Conservation (phyloP, 148 eudicot genomes). For the Selenicereus undatus region DNA sequence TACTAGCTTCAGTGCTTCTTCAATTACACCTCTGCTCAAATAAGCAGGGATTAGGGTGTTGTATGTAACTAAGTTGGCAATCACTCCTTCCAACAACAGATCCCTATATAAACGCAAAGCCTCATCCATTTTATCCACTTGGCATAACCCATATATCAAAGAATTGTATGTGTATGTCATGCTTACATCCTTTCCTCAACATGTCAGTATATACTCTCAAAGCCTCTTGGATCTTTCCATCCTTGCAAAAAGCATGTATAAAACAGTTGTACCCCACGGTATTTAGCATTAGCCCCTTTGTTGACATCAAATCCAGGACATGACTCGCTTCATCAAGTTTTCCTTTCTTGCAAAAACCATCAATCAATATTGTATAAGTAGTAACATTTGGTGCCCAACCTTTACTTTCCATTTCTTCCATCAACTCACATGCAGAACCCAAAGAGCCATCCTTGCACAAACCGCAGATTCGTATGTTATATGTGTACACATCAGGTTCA, state of each 20-base stretch:
- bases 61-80: constrained; percentile 83
- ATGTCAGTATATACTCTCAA: constrained; percentile 41
- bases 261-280: constrained; percentile 74
- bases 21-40: constrained; percentile 45
- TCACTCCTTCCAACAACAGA: constrained; percentile 86
- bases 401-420: constrained; percentile 54
- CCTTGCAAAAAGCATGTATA: constrained; percentile 64
- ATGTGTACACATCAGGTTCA: constrained; percentile 67
- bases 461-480: constrained; percentile 67
- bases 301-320: constrained; percentile 57
- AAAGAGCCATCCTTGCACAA: constrained; percentile 60
- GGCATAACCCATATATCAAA: constrained; percentile 74
- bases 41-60: constrained; percentile 85
- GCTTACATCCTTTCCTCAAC: constrained; percentile 62
- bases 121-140: constrained; percentile 59
- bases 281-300: constrained; percentile 55
- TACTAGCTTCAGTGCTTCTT: constrained; percentile 78
- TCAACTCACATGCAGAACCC: constrained; percentile 47
- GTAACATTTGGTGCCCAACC: constrained; percentile 55
- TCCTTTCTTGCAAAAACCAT: constrained; percentile 64
- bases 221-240: constrained; percentile 56
- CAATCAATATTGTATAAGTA: constrained; percentile 70
- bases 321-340: constrained; percentile 51
- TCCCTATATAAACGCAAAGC: constrained; percentile 57
- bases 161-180: constrained; percentile 78